These are phyloP conservation scores for Suhomyces atakaporum DNA, from an alignment of 1,139 yeast species.

Conservation along the genomic window DNA sequence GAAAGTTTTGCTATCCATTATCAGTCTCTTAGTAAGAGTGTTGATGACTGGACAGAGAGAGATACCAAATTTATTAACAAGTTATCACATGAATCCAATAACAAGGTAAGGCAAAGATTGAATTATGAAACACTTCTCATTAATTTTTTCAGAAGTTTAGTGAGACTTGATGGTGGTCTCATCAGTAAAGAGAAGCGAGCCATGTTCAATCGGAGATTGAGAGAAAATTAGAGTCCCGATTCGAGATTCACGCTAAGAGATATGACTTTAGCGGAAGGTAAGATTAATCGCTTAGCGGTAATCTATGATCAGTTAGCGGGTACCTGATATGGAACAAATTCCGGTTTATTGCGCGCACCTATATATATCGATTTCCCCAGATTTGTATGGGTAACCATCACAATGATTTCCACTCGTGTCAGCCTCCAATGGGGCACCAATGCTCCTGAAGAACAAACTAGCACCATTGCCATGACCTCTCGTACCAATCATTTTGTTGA, in stretches of 20 bases:
- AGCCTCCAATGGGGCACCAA: slow-evolving; percentile 57
- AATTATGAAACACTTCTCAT: slow-evolving; percentile 43
- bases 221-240: too few relatives aligned
- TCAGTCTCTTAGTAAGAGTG: slow-evolving; percentile 34
- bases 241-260: too few relatives aligned
- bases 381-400: not conserved
- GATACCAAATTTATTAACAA: slow-evolving; percentile 29
- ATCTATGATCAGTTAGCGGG: too few relatives aligned
- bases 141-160: slow-evolving; percentile 36
- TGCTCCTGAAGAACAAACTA: slow-evolving; percentile 46
- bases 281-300: too few relatives aligned
- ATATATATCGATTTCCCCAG: not conserved
- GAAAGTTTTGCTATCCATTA: slow-evolving; percentile 47
- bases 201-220: slow-evolving; percentile 21
- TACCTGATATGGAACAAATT: not conserved
- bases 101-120: slow-evolving; percentile 31
- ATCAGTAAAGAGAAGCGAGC: slow-evolving; percentile 26
- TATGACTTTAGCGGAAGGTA: too few relatives aligned
- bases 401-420: slow-evolving; percentile 36
- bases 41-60: slow-evolving; percentile 42
- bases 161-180: slow-evolving; percentile 43
- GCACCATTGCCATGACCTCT: slow-evolving; percentile 54
- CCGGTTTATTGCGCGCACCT: not conserved
- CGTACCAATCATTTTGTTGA: slow-evolving; percentile 50
- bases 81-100: slow-evolving; percentile 23